Evolutionary conservation across 805 yeast genomes (phyloP).

Genomic region (Wickerhamiella kurtzmanii): DNA sequence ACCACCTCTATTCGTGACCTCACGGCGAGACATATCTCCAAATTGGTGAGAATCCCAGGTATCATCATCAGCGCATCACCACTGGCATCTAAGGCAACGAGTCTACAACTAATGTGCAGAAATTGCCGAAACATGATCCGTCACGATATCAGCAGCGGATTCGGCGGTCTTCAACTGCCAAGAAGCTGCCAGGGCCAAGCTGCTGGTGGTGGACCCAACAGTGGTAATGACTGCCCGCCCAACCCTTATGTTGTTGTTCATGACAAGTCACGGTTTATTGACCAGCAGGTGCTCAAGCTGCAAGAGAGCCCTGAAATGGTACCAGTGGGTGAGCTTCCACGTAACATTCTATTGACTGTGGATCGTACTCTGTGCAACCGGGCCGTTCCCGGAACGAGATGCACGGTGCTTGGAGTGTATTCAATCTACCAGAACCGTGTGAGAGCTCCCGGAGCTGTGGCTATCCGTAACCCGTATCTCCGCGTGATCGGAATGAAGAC

Average conservation of each 20-base stretch:
- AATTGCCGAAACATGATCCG: conserved; percentile 71
- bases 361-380: conserved; percentile 83
- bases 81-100: conserved; percentile 73
- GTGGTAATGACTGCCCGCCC: conserved; percentile 56
- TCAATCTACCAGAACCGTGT: conserved; percentile 70
- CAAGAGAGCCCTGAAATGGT: conserved; percentile 98
- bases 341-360: conserved; percentile 75
- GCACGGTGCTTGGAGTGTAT: conserved; percentile 83
- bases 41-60: conserved; percentile 83
- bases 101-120: conserved; percentile 73
- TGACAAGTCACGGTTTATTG: conserved; percentile 85
- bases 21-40: conserved; percentile 77
- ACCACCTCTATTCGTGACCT: conserved; percentile 65
- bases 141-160: conserved; percentile 48
- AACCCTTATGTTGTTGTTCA: conserved; percentile 91
- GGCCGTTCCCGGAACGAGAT: conserved; percentile 90
- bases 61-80: conserved; percentile 87
- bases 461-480: conserved; percentile 85
- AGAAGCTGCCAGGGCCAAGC: conserved; percentile 48
- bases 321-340: conserved; percentile 98
- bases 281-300: conserved; percentile 83
- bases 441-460: conserved; percentile 48
- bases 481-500: conserved; percentile 77
- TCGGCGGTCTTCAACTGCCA: conserved; percentile 59
- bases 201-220: conserved; percentile 28